Conservation (phyloP, 306 rosid genomes). For the Notholithocarpus densiflorus region DNA sequence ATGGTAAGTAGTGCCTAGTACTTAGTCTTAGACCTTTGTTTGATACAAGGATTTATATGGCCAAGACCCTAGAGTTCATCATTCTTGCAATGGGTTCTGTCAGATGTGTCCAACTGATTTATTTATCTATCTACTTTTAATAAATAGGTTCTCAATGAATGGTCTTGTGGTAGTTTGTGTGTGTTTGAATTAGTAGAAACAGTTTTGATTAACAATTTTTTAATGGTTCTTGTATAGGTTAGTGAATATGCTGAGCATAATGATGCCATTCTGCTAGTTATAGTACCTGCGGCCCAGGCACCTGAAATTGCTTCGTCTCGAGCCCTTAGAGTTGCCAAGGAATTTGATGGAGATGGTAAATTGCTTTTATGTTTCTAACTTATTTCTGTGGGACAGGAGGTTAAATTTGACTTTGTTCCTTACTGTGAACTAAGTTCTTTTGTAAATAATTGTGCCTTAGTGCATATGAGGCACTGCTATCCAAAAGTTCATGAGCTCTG, state of each 20-base stretch:
- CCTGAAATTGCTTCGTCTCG: conserved; percentile 85
- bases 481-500: not conserved
- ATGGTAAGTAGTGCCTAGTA: conserved; percentile 50
- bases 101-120: not conserved
- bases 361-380: conserved; percentile 6
- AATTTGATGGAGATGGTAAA: conserved; percentile 83
- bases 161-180: not conserved
- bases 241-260: conserved; percentile 90
- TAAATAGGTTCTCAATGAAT: not conserved
- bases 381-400: not conserved
- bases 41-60: conserved; percentile 8
- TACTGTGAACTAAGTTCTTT: not conserved
- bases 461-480: not conserved
- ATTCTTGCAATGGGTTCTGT: conserved; percentile 5
- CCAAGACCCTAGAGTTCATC: not conserved
- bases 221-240: conserved; percentile 52
- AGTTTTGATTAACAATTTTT: conserved; percentile 6
- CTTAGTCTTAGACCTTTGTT: conserved; percentile 11
- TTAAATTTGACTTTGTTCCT: not conserved
- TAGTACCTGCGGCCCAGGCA: conserved; percentile 92
- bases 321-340: conserved; percentile 81
- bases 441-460: not conserved
- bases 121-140: not conserved
- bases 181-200: not conserved
- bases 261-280: conserved; percentile 84